A percentile compares a stretch with the other conserved stretches of the same genome.
These are phyloP conservation scores for Chaetomiaceae sp. DNA, from an alignment of 2,329 filamentous ascomycete species.

Conservation along the genomic window DNA sequence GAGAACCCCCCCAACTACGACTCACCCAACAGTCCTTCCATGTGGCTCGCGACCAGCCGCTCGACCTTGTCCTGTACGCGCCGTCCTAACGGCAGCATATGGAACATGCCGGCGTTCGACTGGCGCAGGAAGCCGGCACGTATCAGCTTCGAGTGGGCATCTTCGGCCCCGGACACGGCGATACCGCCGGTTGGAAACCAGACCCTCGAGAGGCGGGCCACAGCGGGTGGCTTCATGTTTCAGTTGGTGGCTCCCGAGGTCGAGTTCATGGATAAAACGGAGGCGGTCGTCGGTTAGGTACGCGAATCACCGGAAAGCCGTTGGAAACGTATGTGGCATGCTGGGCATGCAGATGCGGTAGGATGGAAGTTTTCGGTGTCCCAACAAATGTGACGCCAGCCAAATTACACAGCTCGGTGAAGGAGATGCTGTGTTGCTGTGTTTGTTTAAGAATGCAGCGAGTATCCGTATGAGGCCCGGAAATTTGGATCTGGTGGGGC, in stretches of 20 bases:
- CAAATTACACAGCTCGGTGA: no score
- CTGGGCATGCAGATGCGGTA: background rate
- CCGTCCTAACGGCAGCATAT: constrained; percentile 80
- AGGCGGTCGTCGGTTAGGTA: no score
- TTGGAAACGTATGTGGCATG: background rate
- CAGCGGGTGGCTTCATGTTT: constrained; percentile 15
- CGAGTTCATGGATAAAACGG: background rate
- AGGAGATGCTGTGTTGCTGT: no score
- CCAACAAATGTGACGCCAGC: no score
- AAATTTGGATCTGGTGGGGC: constrained; percentile 2
- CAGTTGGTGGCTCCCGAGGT: background rate
- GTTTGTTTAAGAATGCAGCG: no score
- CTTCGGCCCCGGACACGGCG: constrained; percentile 54
- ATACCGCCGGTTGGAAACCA: constrained; percentile 77
- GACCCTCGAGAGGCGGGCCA: constrained; percentile 60
- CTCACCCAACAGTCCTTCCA: constrained; percentile 47
- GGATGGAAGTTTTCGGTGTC: no score
- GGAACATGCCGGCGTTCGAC: constrained; percentile 87
- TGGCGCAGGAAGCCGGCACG: constrained; percentile 71
- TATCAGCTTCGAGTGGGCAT: constrained; percentile 63
- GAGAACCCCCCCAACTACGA: background rate
- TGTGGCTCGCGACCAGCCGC: constrained; percentile 79
- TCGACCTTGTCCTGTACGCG: constrained; percentile 88
- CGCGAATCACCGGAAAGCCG: background rate
- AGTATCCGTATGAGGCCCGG: background rate